Evolutionary conservation across 495 filamentous ascomycete species (phyloP).

Genomic region (Geopyxis carbonaria): DNA sequence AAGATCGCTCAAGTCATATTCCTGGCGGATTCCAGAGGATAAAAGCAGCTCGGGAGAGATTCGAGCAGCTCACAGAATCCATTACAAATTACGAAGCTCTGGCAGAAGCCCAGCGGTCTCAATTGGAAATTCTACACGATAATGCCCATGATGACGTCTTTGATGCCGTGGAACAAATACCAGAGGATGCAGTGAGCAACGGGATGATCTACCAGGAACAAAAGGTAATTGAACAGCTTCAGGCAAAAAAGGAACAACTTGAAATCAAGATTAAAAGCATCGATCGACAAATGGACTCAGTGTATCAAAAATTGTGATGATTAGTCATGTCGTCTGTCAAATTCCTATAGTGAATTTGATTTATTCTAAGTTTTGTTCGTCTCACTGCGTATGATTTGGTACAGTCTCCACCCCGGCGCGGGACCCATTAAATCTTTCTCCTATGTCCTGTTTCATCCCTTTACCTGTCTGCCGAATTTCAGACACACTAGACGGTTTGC

Average conservation of each 20-base stretch:
- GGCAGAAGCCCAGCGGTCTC: slow-evolving; percentile 57
- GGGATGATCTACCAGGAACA: slow-evolving; percentile 62
- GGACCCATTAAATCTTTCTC: too few species aligned
- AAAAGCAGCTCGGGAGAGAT: slow-evolving; percentile 48
- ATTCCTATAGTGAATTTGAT: too few species aligned
- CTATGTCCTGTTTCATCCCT: too few species aligned
- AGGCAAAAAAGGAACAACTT: slow-evolving; percentile 55
- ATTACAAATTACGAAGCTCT: slow-evolving; percentile 61
- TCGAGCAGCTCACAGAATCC: slow-evolving; percentile 54
- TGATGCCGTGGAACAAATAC: slow-evolving; percentile 21
- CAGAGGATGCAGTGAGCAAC: slow-evolving; percentile 39
- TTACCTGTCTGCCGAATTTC: too few species aligned
- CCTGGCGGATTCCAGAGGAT: slow-evolving; percentile 71
- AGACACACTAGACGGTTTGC: too few species aligned
- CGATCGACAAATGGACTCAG: slow-evolving; percentile 53
- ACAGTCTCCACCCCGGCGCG: too few species aligned
- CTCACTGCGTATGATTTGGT: too few species aligned
- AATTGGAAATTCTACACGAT: slow-evolving; percentile 56
- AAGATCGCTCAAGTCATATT: slow-evolving; percentile 39
- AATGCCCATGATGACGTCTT: slow-evolving; percentile 27
- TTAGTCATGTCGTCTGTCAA: too few species aligned
- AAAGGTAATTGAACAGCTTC: slow-evolving; percentile 59
- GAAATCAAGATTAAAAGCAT: slow-evolving; percentile 65
- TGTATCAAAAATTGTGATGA: too few species aligned
- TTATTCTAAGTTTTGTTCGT: too few species aligned